These are phyloP conservation scores for Coniosporium apollinis DNA, from an alignment of 495 filamentous ascomycete genomes.

Conservation along the genomic window DNA sequence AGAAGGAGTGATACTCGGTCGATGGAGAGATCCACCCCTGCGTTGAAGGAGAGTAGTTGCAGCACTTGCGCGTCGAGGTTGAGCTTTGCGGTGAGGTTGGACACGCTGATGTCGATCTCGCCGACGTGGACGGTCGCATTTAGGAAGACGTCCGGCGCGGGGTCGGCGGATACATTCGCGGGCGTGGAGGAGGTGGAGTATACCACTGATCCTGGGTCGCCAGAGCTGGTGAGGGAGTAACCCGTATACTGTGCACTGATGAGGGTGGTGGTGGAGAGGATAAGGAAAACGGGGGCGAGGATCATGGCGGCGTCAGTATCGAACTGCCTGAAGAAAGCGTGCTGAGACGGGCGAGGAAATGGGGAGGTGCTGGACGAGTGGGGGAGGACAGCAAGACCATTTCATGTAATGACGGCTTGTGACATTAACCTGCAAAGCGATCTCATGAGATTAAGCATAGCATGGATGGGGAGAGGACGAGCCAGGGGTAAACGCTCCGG, in stretches of 20 bases:
- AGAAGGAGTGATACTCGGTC: constrained; percentile 34
- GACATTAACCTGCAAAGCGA: too few species aligned
- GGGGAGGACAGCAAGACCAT: constrained; percentile 3
- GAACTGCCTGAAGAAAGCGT: not conserved
- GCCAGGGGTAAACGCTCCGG: too few species aligned
- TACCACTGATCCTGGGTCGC: constrained; percentile 29
- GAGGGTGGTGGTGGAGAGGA: constrained; percentile 8
- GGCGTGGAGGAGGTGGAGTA: constrained; percentile 35
- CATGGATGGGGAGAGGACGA: too few species aligned
- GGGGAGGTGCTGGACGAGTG: constrained; percentile 3
- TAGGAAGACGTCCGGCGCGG: constrained; percentile 37
- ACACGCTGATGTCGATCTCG: constrained; percentile 34
- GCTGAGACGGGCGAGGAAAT: not conserved
- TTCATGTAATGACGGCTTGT: too few species aligned
- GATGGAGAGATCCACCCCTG: constrained; percentile 37
- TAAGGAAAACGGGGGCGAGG: constrained; percentile 4
- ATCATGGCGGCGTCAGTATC: constrained; percentile 6
- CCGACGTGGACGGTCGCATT: constrained; percentile 36
- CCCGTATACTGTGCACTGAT: constrained; percentile 26
- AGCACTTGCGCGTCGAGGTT: constrained; percentile 41
- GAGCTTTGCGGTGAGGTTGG: constrained; percentile 42
- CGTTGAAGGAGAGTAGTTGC: constrained; percentile 37
- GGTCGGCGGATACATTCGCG: constrained; percentile 22
- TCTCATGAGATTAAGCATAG: too few species aligned
- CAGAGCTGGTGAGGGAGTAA: constrained; percentile 32